Evolutionary conservation across 2,329 filamentous ascomycete genomes (phyloP), one percentile per base, ranked within the genome.

Genomic region (Penicillium digitatum): DNA sequence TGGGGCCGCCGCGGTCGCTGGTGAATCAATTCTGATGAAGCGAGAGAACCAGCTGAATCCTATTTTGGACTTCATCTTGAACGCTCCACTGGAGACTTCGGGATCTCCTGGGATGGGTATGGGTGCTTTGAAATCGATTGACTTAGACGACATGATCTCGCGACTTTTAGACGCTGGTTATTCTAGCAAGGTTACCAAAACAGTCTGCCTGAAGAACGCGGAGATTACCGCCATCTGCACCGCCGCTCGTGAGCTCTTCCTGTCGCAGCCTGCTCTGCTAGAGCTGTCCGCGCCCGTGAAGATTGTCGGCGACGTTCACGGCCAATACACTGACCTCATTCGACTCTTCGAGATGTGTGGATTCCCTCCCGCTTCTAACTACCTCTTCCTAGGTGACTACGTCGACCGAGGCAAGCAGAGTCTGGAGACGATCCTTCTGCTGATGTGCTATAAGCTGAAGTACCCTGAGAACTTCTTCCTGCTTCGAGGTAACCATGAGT

Each of bases 291-390:
- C 94, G 5, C 93, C 94, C 0, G 94, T 99, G 69, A 99, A 99
- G 78, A 95, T 99, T 67, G 94, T 97, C 27, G 93, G 93, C 48
- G 93, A 97, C 71, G 90, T 97, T 14, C 93, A 97, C 71, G 93
- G 93, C 48, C 93, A 97, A 74, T 97, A 96, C 73, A 95, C 91
- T 11, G 93, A 97, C 73, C 78, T 97, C 48, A 95, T 97, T 67
- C 87, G 93, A 60, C 90, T 97, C 83, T 97, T 97, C 69, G 93
- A 97, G 74, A 96, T 96, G 92, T 96, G 93, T 70, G 93, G 93
- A 5, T 97, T 96, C 69, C 93, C 93, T 8, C 93, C 93, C 2
- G 87, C 84, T 59, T 85, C 91, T 37, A 97, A 97, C 77, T 97
- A 90, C 70, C 82, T 97, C 48, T 97, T 96, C 75, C 80, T 97